Base-by-base conservation (phyloP, 805 yeast genomes). In the Yarrowia hollandica region DNA sequence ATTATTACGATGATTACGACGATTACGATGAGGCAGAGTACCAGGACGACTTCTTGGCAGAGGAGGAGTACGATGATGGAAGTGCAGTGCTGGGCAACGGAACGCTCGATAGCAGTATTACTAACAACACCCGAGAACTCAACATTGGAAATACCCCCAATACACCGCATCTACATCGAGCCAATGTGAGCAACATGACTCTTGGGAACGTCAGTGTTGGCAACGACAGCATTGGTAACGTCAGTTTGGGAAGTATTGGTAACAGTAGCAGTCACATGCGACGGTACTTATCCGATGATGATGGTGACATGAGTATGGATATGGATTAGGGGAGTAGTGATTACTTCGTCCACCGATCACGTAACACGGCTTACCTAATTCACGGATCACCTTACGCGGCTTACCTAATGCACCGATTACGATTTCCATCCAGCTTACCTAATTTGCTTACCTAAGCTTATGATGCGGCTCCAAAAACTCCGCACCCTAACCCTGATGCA, bases 1-100 rank as follows among this genome's bases (percentile, higher is more conserved):
- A 38, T 15, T 62, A 33, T 19, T 44, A 46, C 19, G 60, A 31
- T 19, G 41, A 37, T n/a, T 21, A 42, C n/a, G 44, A 42, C 22
- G 58, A 52, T 11, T 52, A 52, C 15, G 44, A 37, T 14, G 58
- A 52, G 7, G 58, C 58, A 0, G 58, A 34, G 35, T 52, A 52
- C 26, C 58, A 52, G 34, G 34, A 52, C 9, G 58, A 28, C n/a
- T 52, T 52, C 14, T 5, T 52, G 58, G 58, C 58, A 2, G 58
- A 52, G n/a, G 58, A 52, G 19, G 58, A 52, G 21, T 52, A 52
- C 9, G 44, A 52, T 16, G 44, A 52, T 19, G 44, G 44, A 12
- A 26, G 35, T 26, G 58, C 34, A 2, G 42, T 37, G 4, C 19
- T 37, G 14, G 58, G 16, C 10, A 37, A 26, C 12, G 58, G 35